Evolutionary conservation across 768 basidiomycete species (phyloP).

Genomic region (Dioszegia crocea): DNA sequence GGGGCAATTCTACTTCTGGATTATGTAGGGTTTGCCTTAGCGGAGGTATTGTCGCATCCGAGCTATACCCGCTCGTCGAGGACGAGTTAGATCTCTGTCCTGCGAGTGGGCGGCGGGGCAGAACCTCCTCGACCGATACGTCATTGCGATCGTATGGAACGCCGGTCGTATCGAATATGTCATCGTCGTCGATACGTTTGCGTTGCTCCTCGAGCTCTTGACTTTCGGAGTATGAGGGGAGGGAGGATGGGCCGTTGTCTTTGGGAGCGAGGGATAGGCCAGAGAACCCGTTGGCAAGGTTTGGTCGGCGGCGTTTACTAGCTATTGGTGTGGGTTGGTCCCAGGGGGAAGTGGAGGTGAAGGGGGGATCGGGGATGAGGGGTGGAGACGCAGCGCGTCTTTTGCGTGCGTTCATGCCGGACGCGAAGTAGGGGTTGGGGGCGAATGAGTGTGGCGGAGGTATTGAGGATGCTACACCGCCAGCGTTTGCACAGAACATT

Average conservation of each 20-base stretch:
- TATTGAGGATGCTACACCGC: not conserved
- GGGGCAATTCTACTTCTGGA: conserved; percentile 21
- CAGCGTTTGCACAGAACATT: not conserved
- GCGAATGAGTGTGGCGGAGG: too few relatives aligned
- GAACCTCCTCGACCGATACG: conserved; percentile 8
- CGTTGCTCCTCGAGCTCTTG: conserved; percentile 5
- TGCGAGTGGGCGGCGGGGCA: not conserved
- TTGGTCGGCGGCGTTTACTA: conserved; percentile 29
- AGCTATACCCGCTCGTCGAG: not conserved
- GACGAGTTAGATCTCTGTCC: not conserved
- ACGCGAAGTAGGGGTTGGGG: not conserved
- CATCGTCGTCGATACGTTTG: conserved; percentile 12
- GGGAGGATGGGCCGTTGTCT: not conserved
- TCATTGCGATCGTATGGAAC: not conserved
- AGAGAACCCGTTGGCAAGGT: conserved; percentile 34
- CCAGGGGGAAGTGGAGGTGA: not conserved
- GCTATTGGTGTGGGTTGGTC: not conserved
- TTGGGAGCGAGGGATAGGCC: conserved; percentile 18
- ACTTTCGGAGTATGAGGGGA: not conserved
- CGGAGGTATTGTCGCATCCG: conserved; percentile 13
- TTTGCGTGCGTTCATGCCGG: not conserved
- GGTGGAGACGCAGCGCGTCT: conserved; percentile 8
- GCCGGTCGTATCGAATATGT: not conserved
- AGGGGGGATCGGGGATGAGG: not conserved
- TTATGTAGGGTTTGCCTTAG: conserved; percentile 17